Evolutionary conservation across 805 yeast species (phyloP).

Genomic region (Alloascoidea hylecoeti): DNA sequence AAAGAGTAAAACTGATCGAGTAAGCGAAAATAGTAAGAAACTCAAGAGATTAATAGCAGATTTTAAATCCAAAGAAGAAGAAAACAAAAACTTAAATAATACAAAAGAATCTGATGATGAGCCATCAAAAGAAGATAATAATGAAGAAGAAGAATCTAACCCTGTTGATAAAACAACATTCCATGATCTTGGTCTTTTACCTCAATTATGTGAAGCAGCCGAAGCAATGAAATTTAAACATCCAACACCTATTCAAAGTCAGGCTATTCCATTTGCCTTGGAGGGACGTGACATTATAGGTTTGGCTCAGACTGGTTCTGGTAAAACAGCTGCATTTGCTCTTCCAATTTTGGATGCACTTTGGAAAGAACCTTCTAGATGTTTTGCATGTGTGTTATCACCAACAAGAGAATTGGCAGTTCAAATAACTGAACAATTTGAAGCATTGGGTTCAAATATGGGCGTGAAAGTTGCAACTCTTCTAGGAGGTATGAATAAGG

Average conservation of each 20-base stretch:
- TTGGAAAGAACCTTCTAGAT: constrained; percentile 81
- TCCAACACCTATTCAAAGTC: constrained; percentile 92
- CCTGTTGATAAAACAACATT: too few relatives aligned
- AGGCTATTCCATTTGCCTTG: constrained; percentile 82
- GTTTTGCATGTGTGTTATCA: constrained; percentile 77
- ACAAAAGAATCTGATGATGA: background rate
- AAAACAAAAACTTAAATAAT: background rate
- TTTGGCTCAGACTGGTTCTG: constrained; percentile 94
- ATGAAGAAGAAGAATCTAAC: background rate
- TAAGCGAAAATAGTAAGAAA: background rate
- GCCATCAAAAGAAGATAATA: background rate
- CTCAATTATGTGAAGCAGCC: constrained; percentile 72
- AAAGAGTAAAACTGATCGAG: background rate
- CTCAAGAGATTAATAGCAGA: background rate
- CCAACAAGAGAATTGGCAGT: constrained; percentile 48
- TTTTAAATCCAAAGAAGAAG: background rate
- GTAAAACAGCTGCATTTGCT: constrained; percentile 97
- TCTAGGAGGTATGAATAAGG: constrained; percentile 97
- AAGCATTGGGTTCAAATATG: constrained; percentile 83
- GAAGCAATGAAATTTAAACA: constrained; percentile 55
- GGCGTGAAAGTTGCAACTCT: constrained; percentile 82
- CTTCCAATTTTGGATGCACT: constrained; percentile 84
- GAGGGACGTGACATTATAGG: constrained; percentile 91
- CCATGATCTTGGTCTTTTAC: constrained; percentile 35
- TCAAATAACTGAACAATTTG: constrained; percentile 82